Percentiles rank a stretch among this genome's conserved stretches.
phyloP scores from a whole-genome alignment of 805 yeast species.

The Ogataea pignaliae region DNA sequence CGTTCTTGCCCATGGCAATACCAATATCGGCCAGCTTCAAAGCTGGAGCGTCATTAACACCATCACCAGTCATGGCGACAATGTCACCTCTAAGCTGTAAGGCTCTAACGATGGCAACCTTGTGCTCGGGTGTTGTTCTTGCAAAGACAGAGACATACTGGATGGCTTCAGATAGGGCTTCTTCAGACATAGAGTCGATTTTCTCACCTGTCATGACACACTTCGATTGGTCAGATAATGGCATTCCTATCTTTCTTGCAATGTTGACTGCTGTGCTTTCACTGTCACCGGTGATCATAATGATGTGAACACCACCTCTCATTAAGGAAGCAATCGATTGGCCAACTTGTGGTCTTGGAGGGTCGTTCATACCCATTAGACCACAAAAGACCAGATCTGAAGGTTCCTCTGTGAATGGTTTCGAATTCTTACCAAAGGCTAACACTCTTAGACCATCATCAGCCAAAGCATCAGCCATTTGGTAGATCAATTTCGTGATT shows the following conservation, averaged over 20 bases:
- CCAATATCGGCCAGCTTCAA: conserved; percentile 94
- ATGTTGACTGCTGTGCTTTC: conserved; percentile 83
- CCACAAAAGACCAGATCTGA: conserved; percentile 74
- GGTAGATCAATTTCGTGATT: conserved; percentile 41
- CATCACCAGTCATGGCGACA: conserved; percentile 99
- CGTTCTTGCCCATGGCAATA: conserved; percentile 88
- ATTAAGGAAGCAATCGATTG: conserved; percentile 69
- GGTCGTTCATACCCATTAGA: conserved; percentile 93
- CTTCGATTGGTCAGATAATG: conserved; percentile 53
- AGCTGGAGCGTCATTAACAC: conserved; percentile 99
- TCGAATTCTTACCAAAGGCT: conserved; percentile 62
- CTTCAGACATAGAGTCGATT: conserved; percentile 68
- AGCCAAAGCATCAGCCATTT: conserved; percentile 64
- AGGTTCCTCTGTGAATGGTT: conserved; percentile 40
- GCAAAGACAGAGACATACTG: conserved; percentile 86
- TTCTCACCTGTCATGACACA: conserved; percentile 84
- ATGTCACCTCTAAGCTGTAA: conserved; percentile 87
- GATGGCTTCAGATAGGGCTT: conserved; percentile 69
- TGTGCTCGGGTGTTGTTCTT: conserved; percentile 93
- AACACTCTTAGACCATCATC: conserved; percentile 81
- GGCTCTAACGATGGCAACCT: conserved; percentile 84
- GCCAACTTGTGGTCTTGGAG: conserved; percentile 87
- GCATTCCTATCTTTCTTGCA: conserved; percentile 89
- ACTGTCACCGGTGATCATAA: conserved; percentile 96
- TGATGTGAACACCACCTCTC: conserved; percentile 94